These are phyloP conservation scores for Mycena capillaripes DNA, from an alignment of 768 basidiomycete genomes.

Conservation along the genomic window DNA sequence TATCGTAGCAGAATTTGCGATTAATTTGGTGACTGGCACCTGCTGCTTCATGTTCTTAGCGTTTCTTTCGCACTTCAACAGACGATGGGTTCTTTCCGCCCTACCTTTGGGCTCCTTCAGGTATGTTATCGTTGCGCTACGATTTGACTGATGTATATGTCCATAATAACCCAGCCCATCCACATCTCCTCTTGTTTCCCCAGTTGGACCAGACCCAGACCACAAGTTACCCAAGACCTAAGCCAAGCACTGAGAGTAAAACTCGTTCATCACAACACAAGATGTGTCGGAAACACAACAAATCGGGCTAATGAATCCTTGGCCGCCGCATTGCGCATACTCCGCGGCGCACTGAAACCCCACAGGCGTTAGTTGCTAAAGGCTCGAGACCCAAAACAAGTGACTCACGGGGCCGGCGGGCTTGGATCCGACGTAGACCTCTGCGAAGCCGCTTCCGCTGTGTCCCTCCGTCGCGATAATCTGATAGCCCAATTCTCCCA, in stretches of 20 bases:
- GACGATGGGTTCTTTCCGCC: conserved; percentile 1
- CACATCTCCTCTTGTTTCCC: neutral
- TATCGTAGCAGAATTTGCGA: neutral
- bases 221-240: conserved; percentile 4
- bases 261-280: neutral
- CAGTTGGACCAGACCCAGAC: conserved; percentile 3
- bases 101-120: neutral
- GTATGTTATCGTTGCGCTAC: conserved; percentile 3
- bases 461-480: conserved; percentile 64
- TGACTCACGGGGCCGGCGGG: conserved; percentile 11
- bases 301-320: conserved; percentile 11
- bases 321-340: conserved; percentile 21
- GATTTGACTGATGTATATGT: conserved; percentile 9
- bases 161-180: too few species aligned
- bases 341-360: conserved; percentile 17
- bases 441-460: conserved; percentile 50
- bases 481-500: conserved; percentile 60
- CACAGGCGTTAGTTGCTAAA: neutral
- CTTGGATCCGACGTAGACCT: neutral
- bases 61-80: conserved; percentile 1
- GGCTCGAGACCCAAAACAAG: neutral
- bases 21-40: neutral
- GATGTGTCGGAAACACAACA: conserved; percentile 21
- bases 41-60: neutral
- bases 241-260: conserved; percentile 15